Percentiles rank a stretch among this genome's conserved stretches.
phyloP scores from a whole-genome alignment of 345 rosid genomes.

The Zanthoxylum bungeanum region DNA sequence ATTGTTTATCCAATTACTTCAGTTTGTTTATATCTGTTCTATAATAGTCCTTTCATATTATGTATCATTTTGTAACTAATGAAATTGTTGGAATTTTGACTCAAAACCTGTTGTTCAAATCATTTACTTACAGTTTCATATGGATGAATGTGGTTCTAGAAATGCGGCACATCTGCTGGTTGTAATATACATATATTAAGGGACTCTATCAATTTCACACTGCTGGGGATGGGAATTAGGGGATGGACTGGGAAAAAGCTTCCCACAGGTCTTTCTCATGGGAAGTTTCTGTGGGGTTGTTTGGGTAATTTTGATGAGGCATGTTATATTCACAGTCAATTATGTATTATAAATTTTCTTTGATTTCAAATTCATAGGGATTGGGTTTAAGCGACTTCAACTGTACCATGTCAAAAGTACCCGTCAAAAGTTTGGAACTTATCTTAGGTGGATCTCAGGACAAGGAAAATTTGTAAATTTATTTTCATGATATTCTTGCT shows the following conservation, averaged over 20 bases:
- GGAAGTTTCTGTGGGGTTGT: background rate
- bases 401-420: background rate
- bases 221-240: background rate
- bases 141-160: conserved; percentile 9
- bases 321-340: no score
- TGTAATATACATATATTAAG: background rate
- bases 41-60: background rate
- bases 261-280: background rate
- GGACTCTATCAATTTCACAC: background rate
- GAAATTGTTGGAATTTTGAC: background rate
- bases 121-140: background rate
- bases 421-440: background rate
- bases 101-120: conserved; percentile 3
- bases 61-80: background rate
- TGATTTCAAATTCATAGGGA: background rate
- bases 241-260: conserved; percentile 3
- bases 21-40: background rate
- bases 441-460: background rate
- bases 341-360: background rate
- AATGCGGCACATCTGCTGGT: conserved; percentile 4
- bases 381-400: background rate
- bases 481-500: background rate
- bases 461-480: no score
- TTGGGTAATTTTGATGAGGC: background rate
- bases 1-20: background rate